Evolutionary conservation across 2,329 filamentous ascomycete species (phyloP).

Genomic region (Arachnomyces sp.): DNA sequence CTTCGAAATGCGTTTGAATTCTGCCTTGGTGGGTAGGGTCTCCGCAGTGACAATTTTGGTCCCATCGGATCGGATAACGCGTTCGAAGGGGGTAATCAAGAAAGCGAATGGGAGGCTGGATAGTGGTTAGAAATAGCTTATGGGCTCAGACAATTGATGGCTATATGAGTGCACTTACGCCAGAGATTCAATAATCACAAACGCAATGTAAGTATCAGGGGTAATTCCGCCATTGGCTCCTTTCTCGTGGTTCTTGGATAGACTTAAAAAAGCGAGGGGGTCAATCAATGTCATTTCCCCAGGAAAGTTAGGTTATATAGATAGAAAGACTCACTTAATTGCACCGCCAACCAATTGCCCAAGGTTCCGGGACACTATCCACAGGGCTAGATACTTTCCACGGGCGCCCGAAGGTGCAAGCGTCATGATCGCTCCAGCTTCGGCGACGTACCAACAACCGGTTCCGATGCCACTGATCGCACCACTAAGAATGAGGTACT

Average conservation of each 20-base stretch:
- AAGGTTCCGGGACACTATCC: constrained; percentile 42
- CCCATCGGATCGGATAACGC: constrained; percentile 39
- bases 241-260: constrained; percentile 32
- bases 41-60: constrained; percentile 37
- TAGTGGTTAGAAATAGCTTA: neutral
- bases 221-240: constrained; percentile 32
- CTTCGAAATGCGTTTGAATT: constrained; percentile 33
- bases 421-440: constrained; percentile 42
- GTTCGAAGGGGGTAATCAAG: constrained; percentile 39
- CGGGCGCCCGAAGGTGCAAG: constrained; percentile 39
- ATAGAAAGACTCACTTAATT: constrained; percentile 30
- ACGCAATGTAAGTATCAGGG: constrained; percentile 40
- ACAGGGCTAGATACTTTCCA: constrained; percentile 41
- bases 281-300: neutral
- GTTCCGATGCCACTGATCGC: constrained; percentile 33
- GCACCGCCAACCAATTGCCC: constrained; percentile 41
- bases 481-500: constrained; percentile 36
- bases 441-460: constrained; percentile 44
- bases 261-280: constrained; percentile 11
- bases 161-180: constrained; percentile 22
- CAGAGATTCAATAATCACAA: constrained; percentile 40
- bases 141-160: too few relatives aligned
- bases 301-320: too few relatives aligned
- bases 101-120: constrained; percentile 37
- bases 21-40: constrained; percentile 31